A percentile compares a stretch with the other conserved stretches of the same genome.
Evolutionary conservation across 371 early-diverging fungal genomes (phyloP).

Genomic region (Gilbertella persicaria): DNA sequence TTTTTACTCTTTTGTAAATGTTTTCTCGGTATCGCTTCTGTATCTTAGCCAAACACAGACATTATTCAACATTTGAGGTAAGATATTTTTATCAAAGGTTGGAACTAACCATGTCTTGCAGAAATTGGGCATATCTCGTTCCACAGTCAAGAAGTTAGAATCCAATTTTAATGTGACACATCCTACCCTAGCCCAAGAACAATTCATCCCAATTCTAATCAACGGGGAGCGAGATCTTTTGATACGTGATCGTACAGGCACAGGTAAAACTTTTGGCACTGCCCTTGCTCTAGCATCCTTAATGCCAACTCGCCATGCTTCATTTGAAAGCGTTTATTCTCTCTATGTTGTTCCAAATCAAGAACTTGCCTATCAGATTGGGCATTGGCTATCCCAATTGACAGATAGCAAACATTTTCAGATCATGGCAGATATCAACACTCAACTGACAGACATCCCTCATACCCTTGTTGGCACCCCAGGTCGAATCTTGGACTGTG

Average conservation of each 20-base stretch:
- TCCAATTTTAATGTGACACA: conserved; percentile 42
- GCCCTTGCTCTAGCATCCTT: conserved; percentile 49
- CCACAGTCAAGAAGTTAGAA: conserved; percentile 47
- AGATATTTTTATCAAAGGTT: background rate
- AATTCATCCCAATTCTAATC: conserved; percentile 59
- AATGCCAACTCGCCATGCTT: background rate
- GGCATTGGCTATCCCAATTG: conserved; percentile 48
- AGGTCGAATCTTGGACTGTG: conserved; percentile 50
- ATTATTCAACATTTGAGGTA: conserved; percentile 26
- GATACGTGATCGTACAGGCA: conserved; percentile 75
- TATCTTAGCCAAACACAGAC: background rate
- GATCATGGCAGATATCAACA: conserved; percentile 17
- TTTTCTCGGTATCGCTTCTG: background rate
- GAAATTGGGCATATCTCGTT: conserved; percentile 54
- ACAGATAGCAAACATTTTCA: conserved; percentile 2
- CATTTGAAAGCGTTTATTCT: conserved; percentile 36
- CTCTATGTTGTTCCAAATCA: conserved; percentile 85
- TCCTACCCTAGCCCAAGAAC: conserved; percentile 57
- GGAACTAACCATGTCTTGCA: no score
- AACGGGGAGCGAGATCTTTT: conserved; percentile 57
- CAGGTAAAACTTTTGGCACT: conserved; percentile 81
- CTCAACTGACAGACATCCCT: conserved; percentile 2
- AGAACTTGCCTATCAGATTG: conserved; percentile 85
- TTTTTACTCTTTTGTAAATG: conserved; percentile 2
- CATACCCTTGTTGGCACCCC: conserved; percentile 74